A percentile compares a stretch with the other conserved stretches of the same genome.
phyloP scores from a whole-genome alignment of 495 filamentous ascomycete species.

The Penicillium manginii region DNA sequence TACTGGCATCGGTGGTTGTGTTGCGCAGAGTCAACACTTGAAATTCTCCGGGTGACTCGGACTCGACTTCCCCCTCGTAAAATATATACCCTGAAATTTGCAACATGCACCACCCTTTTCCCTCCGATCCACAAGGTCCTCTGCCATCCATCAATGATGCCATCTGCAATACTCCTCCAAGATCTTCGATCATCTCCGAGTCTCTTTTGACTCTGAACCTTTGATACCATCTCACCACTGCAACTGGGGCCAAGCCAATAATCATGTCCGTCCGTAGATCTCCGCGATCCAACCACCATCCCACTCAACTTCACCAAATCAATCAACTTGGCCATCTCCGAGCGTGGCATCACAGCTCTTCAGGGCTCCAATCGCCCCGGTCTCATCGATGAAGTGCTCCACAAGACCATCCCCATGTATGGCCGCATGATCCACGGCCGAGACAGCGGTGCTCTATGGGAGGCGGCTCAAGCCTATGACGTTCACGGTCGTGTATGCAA shows the following conservation, averaged over 20 bases:
- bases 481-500: slow-evolving; percentile 74
- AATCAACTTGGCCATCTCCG: slow-evolving; percentile 93
- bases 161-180: too few species aligned
- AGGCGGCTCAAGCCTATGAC: slow-evolving; percentile 87
- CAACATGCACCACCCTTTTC: background rate
- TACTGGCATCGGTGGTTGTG: too few species aligned
- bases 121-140: too few species aligned
- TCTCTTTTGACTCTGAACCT: background rate
- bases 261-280: slow-evolving; percentile 60
- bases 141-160: too few species aligned
- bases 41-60: background rate
- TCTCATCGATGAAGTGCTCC: slow-evolving; percentile 73
- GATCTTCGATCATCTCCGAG: too few species aligned
- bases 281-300: slow-evolving; percentile 78
- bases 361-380: slow-evolving; percentile 61
- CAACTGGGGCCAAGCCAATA: slow-evolving; percentile 4
- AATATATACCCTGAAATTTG: slow-evolving; percentile 1
- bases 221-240: background rate
- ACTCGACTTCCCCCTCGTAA: background rate
- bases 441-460: slow-evolving; percentile 66
- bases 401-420: slow-evolving; percentile 85
- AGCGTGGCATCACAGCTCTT: slow-evolving; percentile 91
- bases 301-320: slow-evolving; percentile 97
- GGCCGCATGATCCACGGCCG: slow-evolving; percentile 96
- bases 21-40: background rate